Percentiles rank a stretch among this genome's conserved stretches.
Evolutionary conservation across 2,329 filamentous ascomycete species (phyloP).

Genomic region (Trichothecium sympodiale): DNA sequence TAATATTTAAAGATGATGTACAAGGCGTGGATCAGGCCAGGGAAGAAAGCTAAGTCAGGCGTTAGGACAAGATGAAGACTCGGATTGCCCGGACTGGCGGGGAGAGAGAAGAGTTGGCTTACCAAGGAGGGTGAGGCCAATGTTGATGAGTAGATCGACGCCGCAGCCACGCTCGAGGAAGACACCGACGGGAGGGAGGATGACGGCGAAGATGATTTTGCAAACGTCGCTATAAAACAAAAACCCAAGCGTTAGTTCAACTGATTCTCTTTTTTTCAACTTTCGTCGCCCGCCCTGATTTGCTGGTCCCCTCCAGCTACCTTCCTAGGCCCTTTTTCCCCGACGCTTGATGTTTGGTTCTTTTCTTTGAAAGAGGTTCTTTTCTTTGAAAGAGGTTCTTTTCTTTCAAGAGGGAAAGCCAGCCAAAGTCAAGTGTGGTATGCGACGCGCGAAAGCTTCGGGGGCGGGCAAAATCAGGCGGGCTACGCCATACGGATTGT

Average conservation of each 20-base stretch:
- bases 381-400: too few relatives aligned
- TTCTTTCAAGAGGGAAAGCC: too few relatives aligned
- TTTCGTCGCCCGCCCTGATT: neutral
- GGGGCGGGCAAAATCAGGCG: too few relatives aligned
- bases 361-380: neutral
- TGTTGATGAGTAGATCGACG: conserved; percentile 84
- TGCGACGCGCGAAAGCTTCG: conserved; percentile 1
- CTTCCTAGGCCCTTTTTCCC: neutral
- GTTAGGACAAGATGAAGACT: conserved; percentile 1
- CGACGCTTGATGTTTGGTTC: neutral
- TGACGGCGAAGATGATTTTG: conserved; percentile 73
- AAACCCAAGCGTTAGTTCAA: too few relatives aligned
- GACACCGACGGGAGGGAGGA: conserved; percentile 83
- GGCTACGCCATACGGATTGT: too few relatives aligned
- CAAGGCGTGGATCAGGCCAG: conserved; percentile 84
- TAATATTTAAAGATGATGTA: conserved; percentile 92
- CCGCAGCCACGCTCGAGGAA: conserved; percentile 90
- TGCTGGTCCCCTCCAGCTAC: neutral
- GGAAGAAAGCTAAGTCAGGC: conserved; percentile 41
- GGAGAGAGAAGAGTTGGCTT: conserved; percentile 17
- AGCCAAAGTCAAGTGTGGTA: too few relatives aligned
- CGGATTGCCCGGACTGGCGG: neutral
- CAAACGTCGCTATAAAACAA: conserved; percentile 36
- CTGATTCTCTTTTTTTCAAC: conserved; percentile 1
- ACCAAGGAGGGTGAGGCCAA: conserved; percentile 69